Evolutionary conservation across 129 eudicot species (phyloP), one percentile per base, ranked within the genome.

Genomic region (Flaveria robusta): DNA sequence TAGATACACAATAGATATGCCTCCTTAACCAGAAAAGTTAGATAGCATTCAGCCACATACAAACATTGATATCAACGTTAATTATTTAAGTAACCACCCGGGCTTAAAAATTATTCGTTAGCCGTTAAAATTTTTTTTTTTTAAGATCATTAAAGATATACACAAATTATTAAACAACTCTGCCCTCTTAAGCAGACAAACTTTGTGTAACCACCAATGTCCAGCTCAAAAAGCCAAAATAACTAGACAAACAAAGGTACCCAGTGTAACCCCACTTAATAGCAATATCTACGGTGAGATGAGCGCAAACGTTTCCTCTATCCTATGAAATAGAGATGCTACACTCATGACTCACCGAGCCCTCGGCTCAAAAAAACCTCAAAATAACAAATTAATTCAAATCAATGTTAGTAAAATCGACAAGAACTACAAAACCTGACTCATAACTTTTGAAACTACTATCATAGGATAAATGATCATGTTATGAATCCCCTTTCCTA

Each of bases 61-160:
- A 14, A 77, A 77, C 76, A 12, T 29, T 46, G 52, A 70, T 67
- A 22, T 52, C 66, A 67, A 66, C 68, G 23, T 20, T 50, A 75
- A 39, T 13, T n/a, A n/a, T n/a, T n/a, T n/a, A n/a, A n/a, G n/a
- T n/a, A n/a, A n/a, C n/a, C n/a, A n/a, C n/a, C n/a, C n/a, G n/a
- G n/a, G n/a, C n/a, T n/a, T n/a, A n/a, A n/a, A n/a, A n/a, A n/a
- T n/a, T n/a, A n/a, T n/a, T n/a, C n/a, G n/a, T n/a, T n/a, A n/a
- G n/a, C n/a, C n/a, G n/a, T n/a, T n/a, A n/a, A n/a, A n/a, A n/a
- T n/a, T n/a, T n/a, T n/a, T n/a, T n/a, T n/a, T n/a, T n/a, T n/a
- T 59, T 58, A 66, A 64, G 50, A 47, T 19, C 51, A n/a, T 64
- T 34, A 11, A 10, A 12, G 29, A n/a, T 68, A 37, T 55, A 56